These are phyloP conservation scores for Chaetomium tenue DNA, from an alignment of 495 filamentous ascomycete species.

Conservation along the genomic window DNA sequence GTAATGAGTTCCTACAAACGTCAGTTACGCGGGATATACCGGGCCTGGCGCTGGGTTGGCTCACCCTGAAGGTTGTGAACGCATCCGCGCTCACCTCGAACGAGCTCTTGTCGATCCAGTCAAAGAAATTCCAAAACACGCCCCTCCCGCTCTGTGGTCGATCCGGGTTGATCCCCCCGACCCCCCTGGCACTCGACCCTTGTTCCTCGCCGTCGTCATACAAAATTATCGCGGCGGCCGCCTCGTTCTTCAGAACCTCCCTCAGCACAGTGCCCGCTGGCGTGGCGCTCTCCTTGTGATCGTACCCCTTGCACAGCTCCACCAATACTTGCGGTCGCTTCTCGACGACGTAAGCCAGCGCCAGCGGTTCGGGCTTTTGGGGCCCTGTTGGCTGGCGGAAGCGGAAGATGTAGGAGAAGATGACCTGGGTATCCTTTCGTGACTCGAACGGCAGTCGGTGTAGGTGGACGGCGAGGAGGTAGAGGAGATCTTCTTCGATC, in stretches of 20 bases:
- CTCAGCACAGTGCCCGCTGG: slow-evolving; percentile 87
- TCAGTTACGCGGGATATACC: neutral
- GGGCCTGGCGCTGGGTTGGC: slow-evolving; percentile 23
- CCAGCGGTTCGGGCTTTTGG: slow-evolving; percentile 66
- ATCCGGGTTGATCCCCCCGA: slow-evolving; percentile 66
- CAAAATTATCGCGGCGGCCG: slow-evolving; percentile 81
- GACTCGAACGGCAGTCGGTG: slow-evolving; percentile 89
- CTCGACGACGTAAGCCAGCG: slow-evolving; percentile 80
- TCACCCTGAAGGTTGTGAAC: slow-evolving; percentile 92
- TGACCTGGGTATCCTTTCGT: slow-evolving; percentile 83
- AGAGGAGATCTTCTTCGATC: slow-evolving; percentile 84
- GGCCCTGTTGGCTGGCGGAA: slow-evolving; percentile 64
- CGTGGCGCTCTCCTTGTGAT: slow-evolving; percentile 85
- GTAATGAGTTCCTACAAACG: slow-evolving; percentile 77
- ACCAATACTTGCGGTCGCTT: slow-evolving; percentile 82
- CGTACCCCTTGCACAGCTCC: slow-evolving; percentile 85
- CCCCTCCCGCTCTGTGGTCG: slow-evolving; percentile 68
- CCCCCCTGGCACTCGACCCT: slow-evolving; percentile 51
- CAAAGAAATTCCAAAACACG: slow-evolving; percentile 97
- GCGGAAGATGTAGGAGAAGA: slow-evolving; percentile 83
- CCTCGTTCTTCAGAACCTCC: slow-evolving; percentile 89
- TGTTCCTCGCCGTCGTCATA: slow-evolving; percentile 77
- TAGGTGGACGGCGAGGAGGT: slow-evolving; percentile 73
- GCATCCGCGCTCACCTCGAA: slow-evolving; percentile 98
- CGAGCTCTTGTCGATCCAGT: slow-evolving; percentile 90